A percentile compares a stretch with the other conserved stretches of the same genome.
phyloP scores from a whole-genome alignment of 257 asterid genomes.

The Nicotiana benthamiana region DNA sequence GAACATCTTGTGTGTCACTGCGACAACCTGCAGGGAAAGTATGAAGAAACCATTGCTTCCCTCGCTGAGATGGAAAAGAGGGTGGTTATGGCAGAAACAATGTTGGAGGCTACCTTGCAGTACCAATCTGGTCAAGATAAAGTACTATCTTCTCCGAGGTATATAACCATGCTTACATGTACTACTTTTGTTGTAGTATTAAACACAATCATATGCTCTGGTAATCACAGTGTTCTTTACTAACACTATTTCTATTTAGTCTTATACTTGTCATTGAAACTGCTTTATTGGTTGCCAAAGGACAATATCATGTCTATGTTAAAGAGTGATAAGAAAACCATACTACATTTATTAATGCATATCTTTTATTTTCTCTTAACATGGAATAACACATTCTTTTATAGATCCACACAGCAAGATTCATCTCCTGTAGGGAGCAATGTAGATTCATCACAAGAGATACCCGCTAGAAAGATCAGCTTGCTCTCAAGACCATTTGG shows the following conservation, averaged over 20 bases:
- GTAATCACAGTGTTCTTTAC: background rate
- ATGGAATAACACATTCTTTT: background rate
- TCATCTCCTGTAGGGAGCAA: constrained; percentile 25
- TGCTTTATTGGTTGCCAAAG: background rate
- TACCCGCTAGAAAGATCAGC: constrained; percentile 59
- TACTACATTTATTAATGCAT: background rate
- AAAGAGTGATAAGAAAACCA: background rate
- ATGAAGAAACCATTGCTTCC: constrained; percentile 67
- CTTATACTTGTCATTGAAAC: background rate
- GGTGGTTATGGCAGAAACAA: constrained; percentile 93
- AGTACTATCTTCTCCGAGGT: constrained; percentile 82
- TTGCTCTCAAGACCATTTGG: constrained; percentile 50
- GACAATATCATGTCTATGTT: background rate
- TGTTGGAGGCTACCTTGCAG: constrained; percentile 98
- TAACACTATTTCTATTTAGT: background rate
- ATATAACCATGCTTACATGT: background rate
- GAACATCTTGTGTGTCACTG: background rate
- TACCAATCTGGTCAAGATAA: constrained; percentile 88
- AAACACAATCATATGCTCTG: background rate
- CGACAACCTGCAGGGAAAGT: constrained; percentile 55
- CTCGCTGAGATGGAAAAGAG: constrained; percentile 86
- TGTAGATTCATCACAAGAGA: constrained; percentile 56
- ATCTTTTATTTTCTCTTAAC: background rate
- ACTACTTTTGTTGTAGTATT: background rate
- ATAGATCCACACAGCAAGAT: constrained; percentile 60